A percentile compares a stretch with the other conserved stretches of the same genome.
These are phyloP conservation scores for Rhodofomes roseus DNA, from an alignment of 1,284 basidiomycete genomes.

Conservation along the genomic window DNA sequence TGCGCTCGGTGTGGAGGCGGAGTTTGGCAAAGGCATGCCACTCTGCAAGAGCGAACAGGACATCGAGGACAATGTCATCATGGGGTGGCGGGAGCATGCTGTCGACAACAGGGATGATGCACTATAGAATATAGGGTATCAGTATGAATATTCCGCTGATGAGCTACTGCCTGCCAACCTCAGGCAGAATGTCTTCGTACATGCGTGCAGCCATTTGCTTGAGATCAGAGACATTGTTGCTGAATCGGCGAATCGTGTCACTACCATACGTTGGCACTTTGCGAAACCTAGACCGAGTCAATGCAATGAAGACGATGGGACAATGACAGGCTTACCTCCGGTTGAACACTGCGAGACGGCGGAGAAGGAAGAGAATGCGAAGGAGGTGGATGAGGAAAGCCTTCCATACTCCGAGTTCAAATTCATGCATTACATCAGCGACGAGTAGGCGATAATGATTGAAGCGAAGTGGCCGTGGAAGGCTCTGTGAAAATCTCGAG, in stretches of 20 bases:
- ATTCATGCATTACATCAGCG: conserved; percentile 36
- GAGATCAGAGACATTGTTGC: conserved; percentile 21
- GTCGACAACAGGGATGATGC: conserved; percentile 28
- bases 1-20: conserved; percentile 21
- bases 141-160: too few relatives aligned
- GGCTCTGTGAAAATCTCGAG: conserved; percentile 8
- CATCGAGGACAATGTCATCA: conserved; percentile 17
- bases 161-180: too few relatives aligned
- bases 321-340: conserved; percentile 7
- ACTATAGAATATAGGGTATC: too few relatives aligned
- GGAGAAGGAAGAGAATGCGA: conserved; percentile 6
- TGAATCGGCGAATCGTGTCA: conserved; percentile 24
- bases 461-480: conserved; percentile 16
- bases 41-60: conserved; percentile 24
- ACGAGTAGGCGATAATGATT: conserved; percentile 29
- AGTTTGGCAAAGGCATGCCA: conserved; percentile 33
- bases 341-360: conserved; percentile 10
- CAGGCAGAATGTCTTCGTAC: conserved; percentile 28
- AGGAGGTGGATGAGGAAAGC: conserved; percentile 6
- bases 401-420: conserved; percentile 36
- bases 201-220: conserved; percentile 27
- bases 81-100: conserved; percentile 21
- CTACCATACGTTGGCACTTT: conserved; percentile 26
- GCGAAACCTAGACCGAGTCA: conserved; percentile 16
- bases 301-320: not conserved